Conservation (phyloP, 2,329 filamentous ascomycete species). For the Teratosphaeria epicoccoides region DNA sequence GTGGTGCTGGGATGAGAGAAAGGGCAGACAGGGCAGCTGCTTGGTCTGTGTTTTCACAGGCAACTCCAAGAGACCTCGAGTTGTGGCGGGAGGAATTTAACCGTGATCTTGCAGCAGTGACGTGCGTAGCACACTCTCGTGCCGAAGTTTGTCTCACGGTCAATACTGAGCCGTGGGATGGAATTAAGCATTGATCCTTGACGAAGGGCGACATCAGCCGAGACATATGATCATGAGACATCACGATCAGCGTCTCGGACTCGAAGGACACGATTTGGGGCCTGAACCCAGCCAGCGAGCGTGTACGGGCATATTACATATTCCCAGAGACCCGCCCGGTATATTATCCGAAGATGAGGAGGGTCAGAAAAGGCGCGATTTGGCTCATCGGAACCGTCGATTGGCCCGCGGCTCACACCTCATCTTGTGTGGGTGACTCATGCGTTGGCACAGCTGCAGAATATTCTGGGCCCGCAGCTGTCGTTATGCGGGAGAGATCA, state of each 20-base stretch:
- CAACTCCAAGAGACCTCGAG: background rate
- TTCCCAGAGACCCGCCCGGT: background rate
- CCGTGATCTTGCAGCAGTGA: background rate
- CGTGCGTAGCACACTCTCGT: background rate
- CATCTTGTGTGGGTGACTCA: background rate
- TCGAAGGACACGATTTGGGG: background rate
- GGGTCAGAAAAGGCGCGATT: background rate
- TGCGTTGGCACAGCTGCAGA: background rate
- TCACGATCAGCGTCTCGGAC: background rate
- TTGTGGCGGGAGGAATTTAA: background rate
- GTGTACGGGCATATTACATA: background rate
- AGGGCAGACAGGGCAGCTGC: background rate
- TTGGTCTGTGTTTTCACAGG: background rate
- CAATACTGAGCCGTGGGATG: background rate
- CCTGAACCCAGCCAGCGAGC: background rate
- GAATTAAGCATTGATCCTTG: background rate
- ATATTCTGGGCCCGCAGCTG: background rate
- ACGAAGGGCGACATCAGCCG: background rate
- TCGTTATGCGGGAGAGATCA: background rate
- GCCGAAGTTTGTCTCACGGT: background rate
- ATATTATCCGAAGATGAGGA: background rate
- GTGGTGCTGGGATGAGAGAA: background rate
- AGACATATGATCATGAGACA: background rate
- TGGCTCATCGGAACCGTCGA: background rate
- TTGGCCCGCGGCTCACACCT: background rate